phyloP scores from a whole-genome alignment of 2,329 filamentous ascomycete species.

The Raffaelea deltoideospora region DNA sequence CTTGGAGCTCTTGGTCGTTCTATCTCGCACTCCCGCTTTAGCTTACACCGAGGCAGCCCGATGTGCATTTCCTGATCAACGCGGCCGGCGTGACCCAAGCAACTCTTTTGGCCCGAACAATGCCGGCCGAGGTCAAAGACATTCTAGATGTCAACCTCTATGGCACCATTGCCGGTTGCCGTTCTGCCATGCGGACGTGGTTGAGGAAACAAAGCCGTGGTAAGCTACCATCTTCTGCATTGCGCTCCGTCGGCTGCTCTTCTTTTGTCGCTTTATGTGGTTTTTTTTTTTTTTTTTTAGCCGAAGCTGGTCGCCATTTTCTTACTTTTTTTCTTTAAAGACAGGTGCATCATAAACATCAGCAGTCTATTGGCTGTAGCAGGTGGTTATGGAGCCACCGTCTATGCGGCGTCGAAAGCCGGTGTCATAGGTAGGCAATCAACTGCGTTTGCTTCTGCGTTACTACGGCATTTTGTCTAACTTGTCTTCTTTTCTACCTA shows the following conservation, averaged over 20 bases:
- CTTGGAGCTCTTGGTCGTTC: too few species aligned
- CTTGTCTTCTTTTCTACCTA: slow-evolving; percentile 15
- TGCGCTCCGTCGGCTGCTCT: too few species aligned
- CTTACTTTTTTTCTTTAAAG: neutral
- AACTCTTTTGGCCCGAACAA: slow-evolving; percentile 43
- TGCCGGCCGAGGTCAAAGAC: slow-evolving; percentile 31
- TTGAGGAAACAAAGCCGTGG: slow-evolving; percentile 1
- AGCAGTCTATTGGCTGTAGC: slow-evolving; percentile 59
- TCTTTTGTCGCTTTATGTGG: too few species aligned
- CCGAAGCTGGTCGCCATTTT: too few species aligned
- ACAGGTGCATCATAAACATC: slow-evolving; percentile 61
- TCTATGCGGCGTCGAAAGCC: slow-evolving; percentile 69
- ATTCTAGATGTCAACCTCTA: slow-evolving; percentile 58
- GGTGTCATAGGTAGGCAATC: slow-evolving; percentile 57
- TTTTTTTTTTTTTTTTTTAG: too few species aligned
- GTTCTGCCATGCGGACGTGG: slow-evolving; percentile 20
- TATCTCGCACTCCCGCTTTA: too few species aligned
- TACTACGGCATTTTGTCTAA: slow-evolving; percentile 6
- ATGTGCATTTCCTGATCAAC: slow-evolving; percentile 51
- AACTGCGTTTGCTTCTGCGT: too few species aligned
- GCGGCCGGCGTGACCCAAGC: slow-evolving; percentile 60
- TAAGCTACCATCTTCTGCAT: neutral
- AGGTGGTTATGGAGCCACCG: slow-evolving; percentile 51
- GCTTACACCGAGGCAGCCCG: too few species aligned
- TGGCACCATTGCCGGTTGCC: slow-evolving; percentile 48